phyloP scores from a whole-genome alignment of 805 yeast species.

The Pichia scutulata region DNA sequence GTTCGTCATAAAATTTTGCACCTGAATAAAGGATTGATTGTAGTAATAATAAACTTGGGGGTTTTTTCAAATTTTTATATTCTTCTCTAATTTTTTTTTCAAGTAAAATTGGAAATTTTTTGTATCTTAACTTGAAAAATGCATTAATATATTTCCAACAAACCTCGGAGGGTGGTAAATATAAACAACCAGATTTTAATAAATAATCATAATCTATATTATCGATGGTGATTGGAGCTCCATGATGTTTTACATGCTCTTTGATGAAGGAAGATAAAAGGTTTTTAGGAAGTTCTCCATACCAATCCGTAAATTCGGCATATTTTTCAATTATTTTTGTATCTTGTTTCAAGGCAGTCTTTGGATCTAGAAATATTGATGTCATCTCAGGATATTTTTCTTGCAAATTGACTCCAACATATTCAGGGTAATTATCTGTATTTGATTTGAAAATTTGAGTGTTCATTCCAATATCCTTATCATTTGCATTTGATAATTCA shows the following conservation, averaged over 20 bases:
- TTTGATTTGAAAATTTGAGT: neutral
- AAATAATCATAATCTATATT: conserved; percentile 17
- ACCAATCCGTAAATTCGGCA: conserved; percentile 2
- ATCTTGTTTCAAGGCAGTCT: conserved; percentile 13
- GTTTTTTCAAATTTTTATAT: conserved; percentile 46
- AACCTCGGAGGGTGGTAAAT: conserved; percentile 52
- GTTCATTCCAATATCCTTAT: neutral
- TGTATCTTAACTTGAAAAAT: conserved; percentile 60
- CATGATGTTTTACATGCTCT: conserved; percentile 1
- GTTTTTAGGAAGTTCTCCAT: conserved; percentile 22
- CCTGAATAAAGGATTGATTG: conserved; percentile 68
- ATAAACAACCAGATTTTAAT: conserved; percentile 48
- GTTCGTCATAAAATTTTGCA: conserved; percentile 50
- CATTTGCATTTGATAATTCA: conserved; percentile 1
- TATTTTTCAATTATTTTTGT: neutral
- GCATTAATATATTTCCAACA: conserved; percentile 52
- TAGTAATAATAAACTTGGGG: conserved; percentile 53
- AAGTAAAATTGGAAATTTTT: conserved; percentile 61
- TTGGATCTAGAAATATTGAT: conserved; percentile 17
- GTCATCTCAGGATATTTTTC: conserved; percentile 18
- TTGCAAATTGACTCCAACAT: conserved; percentile 19
- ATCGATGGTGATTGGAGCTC: conserved; percentile 11
- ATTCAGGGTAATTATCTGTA: conserved; percentile 7
- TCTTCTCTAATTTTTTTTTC: conserved; percentile 51
- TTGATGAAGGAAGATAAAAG: conserved; percentile 23